Evolutionary conservation across 352 stramenopile species (phyloP), one percentile per base, ranked within the genome.

Genomic region (Phytophthora hybrid): DNA sequence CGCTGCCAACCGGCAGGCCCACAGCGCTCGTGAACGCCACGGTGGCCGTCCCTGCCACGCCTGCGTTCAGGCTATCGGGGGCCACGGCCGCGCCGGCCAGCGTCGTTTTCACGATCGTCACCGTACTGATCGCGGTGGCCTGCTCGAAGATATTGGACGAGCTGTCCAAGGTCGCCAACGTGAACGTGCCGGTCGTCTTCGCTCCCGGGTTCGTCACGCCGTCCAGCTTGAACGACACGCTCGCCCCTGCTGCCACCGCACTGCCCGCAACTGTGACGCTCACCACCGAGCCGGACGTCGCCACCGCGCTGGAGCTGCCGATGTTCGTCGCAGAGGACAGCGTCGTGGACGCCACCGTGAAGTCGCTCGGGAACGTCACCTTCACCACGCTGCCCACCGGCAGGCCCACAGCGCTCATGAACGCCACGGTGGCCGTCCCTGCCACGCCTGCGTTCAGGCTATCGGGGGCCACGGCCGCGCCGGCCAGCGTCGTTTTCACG

Each of bases 141-240:
- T 54, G 61, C 34, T 68, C 49, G 47, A 68, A 68, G 5, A 72
- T 58, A 19, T 56, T 53, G 2, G 44, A 56, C 1, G 63, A 69
- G 56, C 68, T 79, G 60, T 90, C 81, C 44, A 63, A 71, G 46
- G 79, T 86, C 47, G 39, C 57, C 53, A 92, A 4, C 4, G 55
- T 29, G 61, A 90, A 92, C 16, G 65, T 66, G 14, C 59, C 72
- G n/a, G 81, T 85, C 46, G 65, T 73, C 44, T 73, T 78, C 54
- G 72, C 80, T 11, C 83, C 84, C 62, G 81, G 78, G 63, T 92
- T 92, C 66, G 78, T 88, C 21, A 90, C 69, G 13, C 73, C 77
- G 37, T 83, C 52, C 65, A 92, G 47, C 49, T 76, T 70, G 68
- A 91, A 87, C 37, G 80, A 82, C 21, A 90, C 73, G 1, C 34